Conservation (phyloP, 1,139 yeast genomes). For the Groenewaldozyma auringiensis region DNA sequence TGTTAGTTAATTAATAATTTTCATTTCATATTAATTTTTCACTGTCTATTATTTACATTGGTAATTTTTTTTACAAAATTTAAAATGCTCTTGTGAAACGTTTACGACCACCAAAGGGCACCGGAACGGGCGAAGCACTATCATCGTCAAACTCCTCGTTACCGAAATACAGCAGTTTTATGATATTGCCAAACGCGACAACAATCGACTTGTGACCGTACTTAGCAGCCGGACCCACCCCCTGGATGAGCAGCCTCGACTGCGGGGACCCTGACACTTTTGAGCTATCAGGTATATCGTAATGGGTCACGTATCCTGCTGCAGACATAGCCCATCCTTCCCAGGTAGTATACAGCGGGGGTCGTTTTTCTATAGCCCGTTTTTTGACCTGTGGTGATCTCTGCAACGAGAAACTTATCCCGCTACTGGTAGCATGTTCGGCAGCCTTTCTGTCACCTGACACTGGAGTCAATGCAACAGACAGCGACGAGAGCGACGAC, state of each 20-base stretch:
- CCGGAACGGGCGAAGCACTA: neutral
- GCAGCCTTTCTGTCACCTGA: too few relatives aligned
- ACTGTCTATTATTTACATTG: neutral
- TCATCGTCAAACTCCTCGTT: constrained; percentile 35
- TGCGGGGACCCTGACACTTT: constrained; percentile 6
- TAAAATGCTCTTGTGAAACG: neutral
- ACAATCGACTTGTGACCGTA: constrained; percentile 75
- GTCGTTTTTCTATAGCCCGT: constrained; percentile 18
- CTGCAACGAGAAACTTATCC: neutral
- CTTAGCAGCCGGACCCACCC: constrained; percentile 47
- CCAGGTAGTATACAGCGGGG: constrained; percentile 40
- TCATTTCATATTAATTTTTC: neutral
- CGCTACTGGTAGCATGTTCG: neutral
- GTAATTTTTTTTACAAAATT: neutral
- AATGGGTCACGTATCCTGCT: constrained; percentile 52
- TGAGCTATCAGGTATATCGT: constrained; percentile 47
- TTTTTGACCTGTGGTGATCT: constrained; percentile 8
- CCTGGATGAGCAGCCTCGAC: constrained; percentile 38
- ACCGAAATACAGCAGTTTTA: constrained; percentile 68
- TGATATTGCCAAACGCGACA: constrained; percentile 61
- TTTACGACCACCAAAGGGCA: neutral
- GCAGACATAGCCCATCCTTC: constrained; percentile 74
- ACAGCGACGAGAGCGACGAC: neutral
- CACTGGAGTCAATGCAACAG: neutral
- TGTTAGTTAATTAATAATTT: too few relatives aligned